Conservation (phyloP, 805 yeast genomes). For the Schwanniomyces yamadae region DNA sequence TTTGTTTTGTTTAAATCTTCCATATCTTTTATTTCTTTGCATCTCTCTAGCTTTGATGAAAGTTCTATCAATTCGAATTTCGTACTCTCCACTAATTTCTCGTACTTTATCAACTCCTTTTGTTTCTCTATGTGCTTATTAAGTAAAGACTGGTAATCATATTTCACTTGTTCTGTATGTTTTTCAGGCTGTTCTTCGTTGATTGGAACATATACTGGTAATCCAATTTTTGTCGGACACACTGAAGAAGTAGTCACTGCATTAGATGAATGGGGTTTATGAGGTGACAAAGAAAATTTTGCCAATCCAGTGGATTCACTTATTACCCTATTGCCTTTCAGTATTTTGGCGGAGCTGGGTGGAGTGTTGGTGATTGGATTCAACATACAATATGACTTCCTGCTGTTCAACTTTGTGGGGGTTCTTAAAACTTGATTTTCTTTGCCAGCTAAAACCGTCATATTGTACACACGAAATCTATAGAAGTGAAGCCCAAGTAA, state of each 20-base stretch:
- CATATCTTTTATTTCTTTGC: constrained; percentile 3
- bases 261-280: not conserved
- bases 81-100: constrained; percentile 34
- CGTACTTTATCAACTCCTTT: constrained; percentile 49
- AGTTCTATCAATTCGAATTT: constrained; percentile 36
- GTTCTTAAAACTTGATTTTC: constrained; percentile 5
- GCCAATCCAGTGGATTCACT: constrained; percentile 54
- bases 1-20: not conserved
- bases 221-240: constrained; percentile 16
- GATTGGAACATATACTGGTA: constrained; percentile 38
- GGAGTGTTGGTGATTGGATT: constrained; percentile 7
- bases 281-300: constrained; percentile 36
- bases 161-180: constrained; percentile 6
- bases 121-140: constrained; percentile 49
- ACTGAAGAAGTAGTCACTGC: constrained; percentile 1
- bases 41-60: constrained; percentile 19
- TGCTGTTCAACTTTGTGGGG: constrained; percentile 8
- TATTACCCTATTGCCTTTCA: constrained; percentile 29
- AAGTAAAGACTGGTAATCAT: constrained; percentile 13
- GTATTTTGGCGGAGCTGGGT: constrained; percentile 1
- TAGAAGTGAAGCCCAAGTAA: no score
- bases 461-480: not conserved
- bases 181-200: constrained; percentile 9
- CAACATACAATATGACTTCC: constrained; percentile 17
- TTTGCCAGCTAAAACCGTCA: constrained; percentile 2